Evolutionary conservation across 495 filamentous ascomycete species (phyloP).

Genomic region (Penicillium nucicola): DNA sequence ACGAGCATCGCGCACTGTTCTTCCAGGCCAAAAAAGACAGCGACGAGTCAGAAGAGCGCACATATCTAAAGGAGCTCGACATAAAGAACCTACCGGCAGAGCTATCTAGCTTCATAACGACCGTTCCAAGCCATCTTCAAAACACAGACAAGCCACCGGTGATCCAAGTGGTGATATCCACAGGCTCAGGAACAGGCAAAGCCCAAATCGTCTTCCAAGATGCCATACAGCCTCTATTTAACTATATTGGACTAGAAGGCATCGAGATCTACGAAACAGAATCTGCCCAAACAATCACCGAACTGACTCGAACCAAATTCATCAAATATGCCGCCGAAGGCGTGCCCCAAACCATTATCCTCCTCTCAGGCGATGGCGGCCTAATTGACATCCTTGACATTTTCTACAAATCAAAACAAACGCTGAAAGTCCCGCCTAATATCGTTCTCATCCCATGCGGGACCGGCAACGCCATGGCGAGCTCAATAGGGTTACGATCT

Average conservation of each 20-base stretch:
- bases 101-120: slow-evolving; percentile 17
- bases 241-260: slow-evolving; percentile 34
- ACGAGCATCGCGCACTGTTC: slow-evolving; percentile 23
- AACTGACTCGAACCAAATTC: slow-evolving; percentile 53
- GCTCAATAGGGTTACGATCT: slow-evolving; percentile 51
- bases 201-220: slow-evolving; percentile 55
- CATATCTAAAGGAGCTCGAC: slow-evolving; percentile 13
- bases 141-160: slow-evolving; percentile 9
- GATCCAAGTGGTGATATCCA: slow-evolving; percentile 71
- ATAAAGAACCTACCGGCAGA: slow-evolving; percentile 12
- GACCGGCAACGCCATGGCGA: slow-evolving; percentile 85
- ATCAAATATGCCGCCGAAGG: slow-evolving; percentile 46
- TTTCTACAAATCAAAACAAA: slow-evolving; percentile 35
- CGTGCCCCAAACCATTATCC: slow-evolving; percentile 57
- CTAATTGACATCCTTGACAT: slow-evolving; percentile 73
- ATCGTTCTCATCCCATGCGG: slow-evolving; percentile 73
- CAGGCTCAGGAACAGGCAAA: slow-evolving; percentile 62
- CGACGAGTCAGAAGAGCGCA: neutral
- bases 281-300: slow-evolving; percentile 54
- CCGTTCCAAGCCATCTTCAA: slow-evolving; percentile 25
- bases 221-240: slow-evolving; percentile 57
- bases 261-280: slow-evolving; percentile 56
- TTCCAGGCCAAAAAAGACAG: slow-evolving; percentile 6
- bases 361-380: slow-evolving; percentile 86
- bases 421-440: slow-evolving; percentile 35